Evolutionary conservation across 345 rosid species (phyloP), one percentile per base, ranked within the genome.

Genomic region (Camelina laxa): DNA sequence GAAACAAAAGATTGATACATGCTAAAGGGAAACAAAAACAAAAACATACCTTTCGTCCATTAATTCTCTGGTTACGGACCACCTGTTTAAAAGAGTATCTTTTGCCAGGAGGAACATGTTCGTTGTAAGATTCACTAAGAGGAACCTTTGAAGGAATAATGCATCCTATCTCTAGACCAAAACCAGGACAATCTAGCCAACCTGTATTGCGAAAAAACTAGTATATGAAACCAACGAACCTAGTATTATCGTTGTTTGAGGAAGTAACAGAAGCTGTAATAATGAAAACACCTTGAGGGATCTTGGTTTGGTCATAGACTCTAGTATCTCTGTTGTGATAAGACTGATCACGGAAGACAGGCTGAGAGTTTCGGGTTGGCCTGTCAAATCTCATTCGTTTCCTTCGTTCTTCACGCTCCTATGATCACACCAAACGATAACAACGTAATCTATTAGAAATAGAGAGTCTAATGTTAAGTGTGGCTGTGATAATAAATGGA

Each of bases 81-180:
- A 92, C 97, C 79, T 92, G 99, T 70, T 92, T 88, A 77, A 92
- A 95, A 35, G 99, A 95, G 86, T 95, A 95, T 86, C 98, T 82
- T 87, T 80, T 87, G 30, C 99, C 97, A 63, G 96, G 96, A 79
- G 90, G 93, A 70, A 95, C 81, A 72, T 73, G 77, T 48, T 93
- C 93, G 73, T 88, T 85, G 82, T 73, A 95, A 73, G 80, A 69
- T 78, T 95, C 99, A 64, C 94, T 82, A 57, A 95, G 96, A 0
- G 99, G 99, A 80, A 88, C 96, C 86, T 95, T 95, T 1, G 99
- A 95, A 67, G 99, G 99, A 77, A 95, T 76, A 5, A 95, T 85
- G 60, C 69, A 79, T 48, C 78, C 79, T 42, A 95, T 84, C 57
- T 92, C 98, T 27, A 76, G 80, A 73, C 99, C 99, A 79, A n/a